Evolutionary conservation across 225 moss, liverwort and hornwort species (phyloP).

Genomic region (Rhytidiadelphus loreus): DNA sequence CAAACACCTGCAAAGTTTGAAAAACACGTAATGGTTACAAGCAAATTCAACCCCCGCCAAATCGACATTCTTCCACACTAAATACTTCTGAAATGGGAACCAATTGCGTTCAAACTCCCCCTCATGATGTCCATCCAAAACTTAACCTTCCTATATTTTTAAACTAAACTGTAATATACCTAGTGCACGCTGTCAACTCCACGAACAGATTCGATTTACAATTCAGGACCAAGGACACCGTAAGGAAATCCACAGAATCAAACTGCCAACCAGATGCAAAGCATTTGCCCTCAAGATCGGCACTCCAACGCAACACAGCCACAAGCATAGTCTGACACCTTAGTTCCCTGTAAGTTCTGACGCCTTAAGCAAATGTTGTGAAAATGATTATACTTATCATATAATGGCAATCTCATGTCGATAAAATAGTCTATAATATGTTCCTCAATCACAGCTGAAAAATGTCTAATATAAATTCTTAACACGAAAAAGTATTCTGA

Average conservation of each 20-base stretch:
- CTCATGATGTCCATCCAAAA: neutral
- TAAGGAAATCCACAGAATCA: neutral
- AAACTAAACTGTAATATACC: neutral
- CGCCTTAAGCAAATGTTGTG: neutral
- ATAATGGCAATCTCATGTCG: neutral
- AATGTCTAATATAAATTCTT: neutral
- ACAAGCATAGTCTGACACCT: neutral
- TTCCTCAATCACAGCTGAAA: neutral
- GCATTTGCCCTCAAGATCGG: neutral
- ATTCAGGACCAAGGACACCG: neutral
- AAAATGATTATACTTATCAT: neutral
- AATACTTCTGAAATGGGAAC: neutral
- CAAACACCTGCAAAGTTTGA: conserved; percentile 65
- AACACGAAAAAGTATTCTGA: neutral
- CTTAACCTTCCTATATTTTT: neutral
- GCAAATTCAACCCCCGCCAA: neutral
- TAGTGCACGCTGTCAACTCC: neutral
- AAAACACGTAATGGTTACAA: neutral
- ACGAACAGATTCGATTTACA: neutral
- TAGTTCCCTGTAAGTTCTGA: neutral
- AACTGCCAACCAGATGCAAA: neutral
- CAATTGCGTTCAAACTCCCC: neutral
- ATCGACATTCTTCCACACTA: neutral
- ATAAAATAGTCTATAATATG: neutral
- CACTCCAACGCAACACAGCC: neutral